These are phyloP conservation scores for Boletus subparvulus DNA, from an alignment of 768 basidiomycete genomes.

Conservation along the genomic window DNA sequence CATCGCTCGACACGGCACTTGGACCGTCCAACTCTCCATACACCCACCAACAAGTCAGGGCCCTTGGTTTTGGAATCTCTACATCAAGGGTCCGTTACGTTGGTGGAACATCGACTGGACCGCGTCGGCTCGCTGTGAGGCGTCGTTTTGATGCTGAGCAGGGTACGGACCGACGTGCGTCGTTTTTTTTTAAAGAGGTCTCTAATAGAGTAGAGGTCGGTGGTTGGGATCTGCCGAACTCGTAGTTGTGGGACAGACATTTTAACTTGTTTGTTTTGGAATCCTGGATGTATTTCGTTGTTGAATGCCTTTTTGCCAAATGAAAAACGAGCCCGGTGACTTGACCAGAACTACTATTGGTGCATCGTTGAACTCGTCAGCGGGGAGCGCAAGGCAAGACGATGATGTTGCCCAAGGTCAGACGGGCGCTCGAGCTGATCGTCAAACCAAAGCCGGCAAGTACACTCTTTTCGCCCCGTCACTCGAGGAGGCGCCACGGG, in stretches of 20 bases:
- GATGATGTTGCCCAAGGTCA: conserved; percentile 16
- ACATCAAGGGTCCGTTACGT: conserved; percentile 69
- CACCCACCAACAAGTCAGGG: conserved; percentile 63
- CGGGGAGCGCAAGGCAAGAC: neutral
- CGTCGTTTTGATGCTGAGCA: conserved; percentile 58
- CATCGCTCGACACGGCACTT: too few species aligned
- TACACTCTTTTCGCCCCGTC: neutral
- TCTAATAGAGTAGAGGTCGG: conserved; percentile 62
- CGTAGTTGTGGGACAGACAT: conserved; percentile 74
- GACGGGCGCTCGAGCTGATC: conserved; percentile 22
- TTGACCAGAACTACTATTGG: too few species aligned
- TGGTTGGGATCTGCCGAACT: conserved; percentile 37
- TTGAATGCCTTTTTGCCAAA: too few species aligned
- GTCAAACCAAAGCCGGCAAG: conserved; percentile 32
- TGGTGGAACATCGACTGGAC: conserved; percentile 59
- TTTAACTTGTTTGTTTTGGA: conserved; percentile 6
- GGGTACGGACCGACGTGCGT: conserved; percentile 41
- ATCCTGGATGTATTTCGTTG: neutral
- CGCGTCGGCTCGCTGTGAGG: conserved; percentile 42
- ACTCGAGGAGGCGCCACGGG: neutral
- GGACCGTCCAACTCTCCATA: neutral
- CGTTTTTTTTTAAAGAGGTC: conserved; percentile 39
- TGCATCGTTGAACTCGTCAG: too few species aligned
- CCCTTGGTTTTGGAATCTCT: conserved; percentile 38
- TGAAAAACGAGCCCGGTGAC: too few species aligned